Percentiles rank a stretch among this genome's conserved stretches.
Conservation (phyloP, 2,329 filamentous ascomycete species). For the Nannizzia gypsea region DNA sequence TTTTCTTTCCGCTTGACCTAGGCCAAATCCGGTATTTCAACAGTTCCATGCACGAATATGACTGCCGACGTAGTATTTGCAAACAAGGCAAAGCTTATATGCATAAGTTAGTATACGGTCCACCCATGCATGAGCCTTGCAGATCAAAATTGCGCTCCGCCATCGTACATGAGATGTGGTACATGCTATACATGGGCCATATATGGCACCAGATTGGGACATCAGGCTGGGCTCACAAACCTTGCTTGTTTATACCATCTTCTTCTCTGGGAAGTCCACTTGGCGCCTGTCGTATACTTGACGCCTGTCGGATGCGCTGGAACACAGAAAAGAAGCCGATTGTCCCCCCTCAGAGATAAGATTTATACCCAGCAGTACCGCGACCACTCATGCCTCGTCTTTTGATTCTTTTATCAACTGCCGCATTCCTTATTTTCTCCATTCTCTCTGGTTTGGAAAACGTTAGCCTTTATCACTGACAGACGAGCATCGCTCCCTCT, state of each 20-base stretch:
- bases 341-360: background rate
- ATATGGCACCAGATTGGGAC: conserved; percentile 1
- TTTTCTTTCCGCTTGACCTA: background rate
- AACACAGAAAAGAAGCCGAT: conserved; percentile 3
- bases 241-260: conserved; percentile 1
- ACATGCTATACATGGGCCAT: conserved; percentile 2
- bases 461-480: background rate
- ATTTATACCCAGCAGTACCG: background rate
- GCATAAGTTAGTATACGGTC: background rate
- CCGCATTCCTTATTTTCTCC: background rate
- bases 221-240: conserved; percentile 3
- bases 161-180: conserved; percentile 4
- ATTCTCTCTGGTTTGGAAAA: background rate
- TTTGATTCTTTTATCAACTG: background rate
- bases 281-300: conserved; percentile 4
- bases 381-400: background rate
- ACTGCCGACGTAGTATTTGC: conserved; percentile 1
- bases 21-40: background rate
- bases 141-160: conserved; percentile 6
- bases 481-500: background rate
- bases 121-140: conserved; percentile 5
- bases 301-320: background rate
- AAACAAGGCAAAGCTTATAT: conserved; percentile 1
- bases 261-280: background rate
- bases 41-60: background rate